These are phyloP conservation scores for Conticribra guillardii DNA, from an alignment of 108 stramenopile genomes.

Conservation along the genomic window DNA sequence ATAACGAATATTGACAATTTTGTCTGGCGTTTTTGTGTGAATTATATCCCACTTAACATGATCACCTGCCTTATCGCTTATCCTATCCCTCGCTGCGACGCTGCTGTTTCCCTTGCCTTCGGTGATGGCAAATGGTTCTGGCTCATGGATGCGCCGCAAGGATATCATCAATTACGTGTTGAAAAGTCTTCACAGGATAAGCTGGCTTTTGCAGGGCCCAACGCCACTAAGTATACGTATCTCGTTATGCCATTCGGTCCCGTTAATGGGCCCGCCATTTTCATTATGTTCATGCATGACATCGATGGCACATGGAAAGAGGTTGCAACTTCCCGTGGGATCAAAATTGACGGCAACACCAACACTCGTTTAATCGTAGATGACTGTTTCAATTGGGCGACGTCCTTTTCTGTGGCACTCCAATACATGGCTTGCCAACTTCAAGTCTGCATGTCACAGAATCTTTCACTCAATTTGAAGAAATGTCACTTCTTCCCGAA, in stretches of 20 bases:
- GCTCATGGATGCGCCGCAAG: not conserved
- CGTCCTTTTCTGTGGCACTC: not conserved
- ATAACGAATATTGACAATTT: not conserved
- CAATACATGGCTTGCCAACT: not conserved
- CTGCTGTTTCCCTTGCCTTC: not conserved
- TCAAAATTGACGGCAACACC: not conserved
- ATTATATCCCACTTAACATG: not conserved
- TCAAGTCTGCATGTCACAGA: not conserved
- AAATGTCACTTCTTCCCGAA: conserved; percentile 9
- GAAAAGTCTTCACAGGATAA: not conserved
- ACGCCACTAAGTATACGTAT: not conserved
- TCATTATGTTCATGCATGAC: not conserved
- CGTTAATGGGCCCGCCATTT: not conserved
- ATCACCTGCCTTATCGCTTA: not conserved
- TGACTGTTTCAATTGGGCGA: not conserved
- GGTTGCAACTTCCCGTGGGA: not conserved
- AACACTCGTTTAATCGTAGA: not conserved
- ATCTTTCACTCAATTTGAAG: conserved; percentile 3
- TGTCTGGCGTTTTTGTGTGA: not conserved
- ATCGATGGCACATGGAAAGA: not conserved
- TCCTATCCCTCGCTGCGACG: not conserved
- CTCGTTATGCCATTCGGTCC: not conserved
- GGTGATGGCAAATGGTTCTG: not conserved
- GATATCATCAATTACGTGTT: not conserved
- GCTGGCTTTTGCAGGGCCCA: not conserved